These are phyloP conservation scores for Teratosphaeria pseudoeucalypti DNA, from an alignment of 2,329 filamentous ascomycete species.

Conservation along the genomic window DNA sequence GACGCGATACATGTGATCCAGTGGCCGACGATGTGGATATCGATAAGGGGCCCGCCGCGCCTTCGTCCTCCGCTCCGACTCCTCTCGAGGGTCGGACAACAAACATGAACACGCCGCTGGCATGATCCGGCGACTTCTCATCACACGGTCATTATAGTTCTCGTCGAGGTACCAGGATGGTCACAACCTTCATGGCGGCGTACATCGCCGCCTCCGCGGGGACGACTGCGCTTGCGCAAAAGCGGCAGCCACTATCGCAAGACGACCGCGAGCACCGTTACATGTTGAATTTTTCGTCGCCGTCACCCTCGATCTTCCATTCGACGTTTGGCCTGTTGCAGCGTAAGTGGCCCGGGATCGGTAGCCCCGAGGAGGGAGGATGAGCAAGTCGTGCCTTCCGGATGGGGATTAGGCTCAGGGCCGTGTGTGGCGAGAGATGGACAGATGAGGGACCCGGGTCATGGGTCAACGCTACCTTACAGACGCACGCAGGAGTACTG, in stretches of 20 bases:
- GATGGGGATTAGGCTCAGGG: neutral
- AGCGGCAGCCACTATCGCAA: neutral
- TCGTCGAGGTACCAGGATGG: neutral
- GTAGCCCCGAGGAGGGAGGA: neutral
- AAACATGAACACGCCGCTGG: neutral
- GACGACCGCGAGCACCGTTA: neutral
- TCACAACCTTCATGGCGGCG: neutral
- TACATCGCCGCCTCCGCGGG: neutral
- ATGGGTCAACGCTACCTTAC: neutral
- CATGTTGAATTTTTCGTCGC: conserved; percentile 38
- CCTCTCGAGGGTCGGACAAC: too few species aligned
- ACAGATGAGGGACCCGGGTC: neutral
- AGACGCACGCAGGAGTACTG: neutral
- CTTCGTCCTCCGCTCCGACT: neutral
- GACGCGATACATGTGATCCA: neutral
- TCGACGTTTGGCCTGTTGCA: conserved; percentile 38
- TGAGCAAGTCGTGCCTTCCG: neutral
- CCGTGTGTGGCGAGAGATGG: neutral
- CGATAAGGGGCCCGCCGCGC: neutral
- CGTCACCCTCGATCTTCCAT: conserved; percentile 40
- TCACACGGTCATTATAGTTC: neutral
- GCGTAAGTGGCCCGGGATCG: conserved; percentile 8
- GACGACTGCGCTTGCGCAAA: neutral
- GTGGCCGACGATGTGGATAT: neutral
- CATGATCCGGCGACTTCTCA: neutral